Base-by-base conservation (phyloP, 2,329 filamentous ascomycete genomes). In the Furcasterigmium furcatum region DNA sequence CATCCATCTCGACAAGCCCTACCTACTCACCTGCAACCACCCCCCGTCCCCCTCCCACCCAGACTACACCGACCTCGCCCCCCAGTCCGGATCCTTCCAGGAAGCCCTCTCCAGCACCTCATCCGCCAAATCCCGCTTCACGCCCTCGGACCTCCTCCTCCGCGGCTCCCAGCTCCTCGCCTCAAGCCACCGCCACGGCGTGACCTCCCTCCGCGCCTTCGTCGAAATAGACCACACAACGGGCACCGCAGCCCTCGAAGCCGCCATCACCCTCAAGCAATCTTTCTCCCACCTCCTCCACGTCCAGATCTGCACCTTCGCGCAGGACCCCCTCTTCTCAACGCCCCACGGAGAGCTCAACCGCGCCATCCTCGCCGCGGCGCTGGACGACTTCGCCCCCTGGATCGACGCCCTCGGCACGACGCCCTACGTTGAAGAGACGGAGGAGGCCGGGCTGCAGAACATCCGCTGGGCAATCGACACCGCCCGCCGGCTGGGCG, bases 1-100 rank as follows among this genome's bases (percentile, higher is more conserved):
- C 53, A 79, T 89, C 42, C 86, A 89, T 57, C 71, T 89, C 22
- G 86, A 89, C 62, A 85, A 85, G 57, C 74, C 79, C 32, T 85
- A 79, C 53, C 63, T 85, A 22, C 68, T 85, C 9, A 79, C 64
- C 14, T 56, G 59, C 46, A 59, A 62, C 48, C 50, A 52, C 5
- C 34, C 32, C 9, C 9, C 46, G 20, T 53, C 53, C 2, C 16
- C 53, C 3, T 35, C 44, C 9, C 72, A 80, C 52, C 73, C 77
- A 5, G 75, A 73, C 55, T 87, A 83, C 61, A 66, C 72, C 2
- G 75, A 85, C 53, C 68, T 87, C 13, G 71, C 79, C 32, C 80
- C 85, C 14, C 58, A 71, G 39, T 68, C 69, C 4, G 85, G 86
- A 35, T 74, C 79, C 27, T 88, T 89, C 60, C 59, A 67, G 1